phyloP scores from a whole-genome alignment of 2,329 filamentous ascomycete species.

The Apiospora marii region DNA sequence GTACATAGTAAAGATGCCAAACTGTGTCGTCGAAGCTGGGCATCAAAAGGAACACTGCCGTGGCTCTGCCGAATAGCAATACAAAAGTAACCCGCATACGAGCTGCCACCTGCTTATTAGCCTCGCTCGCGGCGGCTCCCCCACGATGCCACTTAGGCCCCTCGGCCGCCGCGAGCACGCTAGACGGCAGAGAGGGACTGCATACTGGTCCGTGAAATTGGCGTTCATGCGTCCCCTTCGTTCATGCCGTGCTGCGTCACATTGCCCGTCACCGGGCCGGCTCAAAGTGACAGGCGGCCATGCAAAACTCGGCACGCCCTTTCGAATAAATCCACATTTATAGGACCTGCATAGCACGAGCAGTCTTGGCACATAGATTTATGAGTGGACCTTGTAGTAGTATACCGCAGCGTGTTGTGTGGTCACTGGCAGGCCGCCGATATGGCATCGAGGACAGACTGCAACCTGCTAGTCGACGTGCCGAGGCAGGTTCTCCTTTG shows the following conservation, averaged over 20 bases:
- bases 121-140: not conserved
- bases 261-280: slow-evolving; percentile 5
- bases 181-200: not conserved
- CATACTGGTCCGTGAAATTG: slow-evolving; percentile 16
- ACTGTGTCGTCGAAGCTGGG: not conserved
- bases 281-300: not conserved
- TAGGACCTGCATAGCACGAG: not conserved
- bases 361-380: not conserved
- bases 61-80: not conserved
- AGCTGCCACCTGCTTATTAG: not conserved
- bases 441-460: not conserved
- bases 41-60: not conserved
- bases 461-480: not conserved
- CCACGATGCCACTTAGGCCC: slow-evolving; percentile 11
- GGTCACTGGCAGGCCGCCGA: no score
- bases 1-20: no score
- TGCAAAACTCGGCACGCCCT: slow-evolving; percentile 9
- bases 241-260: slow-evolving; percentile 4
- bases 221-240: not conserved
- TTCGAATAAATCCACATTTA: not conserved
- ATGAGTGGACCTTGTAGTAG: not conserved
- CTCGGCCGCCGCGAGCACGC: not conserved
- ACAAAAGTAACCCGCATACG: not conserved
- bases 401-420: not conserved
- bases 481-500: no score